Conservation (phyloP, 2,329 filamentous ascomycete genomes). For the Coniochaeta sp. region DNA sequence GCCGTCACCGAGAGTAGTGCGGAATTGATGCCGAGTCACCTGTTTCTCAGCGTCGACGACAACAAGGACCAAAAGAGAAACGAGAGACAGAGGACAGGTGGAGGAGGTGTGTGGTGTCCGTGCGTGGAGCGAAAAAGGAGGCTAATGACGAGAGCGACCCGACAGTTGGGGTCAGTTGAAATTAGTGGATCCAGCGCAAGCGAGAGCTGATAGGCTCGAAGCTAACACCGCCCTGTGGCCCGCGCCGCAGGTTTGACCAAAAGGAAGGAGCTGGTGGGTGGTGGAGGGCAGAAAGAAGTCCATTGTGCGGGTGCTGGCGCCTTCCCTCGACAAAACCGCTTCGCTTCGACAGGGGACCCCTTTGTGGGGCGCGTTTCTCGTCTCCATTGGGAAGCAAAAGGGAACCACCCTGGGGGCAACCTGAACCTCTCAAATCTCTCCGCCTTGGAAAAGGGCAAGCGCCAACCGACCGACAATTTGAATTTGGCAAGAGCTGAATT, state of each 20-base stretch:
- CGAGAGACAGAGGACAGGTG: not conserved
- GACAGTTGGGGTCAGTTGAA: not conserved
- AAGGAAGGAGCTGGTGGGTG: not conserved
- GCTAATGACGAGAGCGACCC: not conserved
- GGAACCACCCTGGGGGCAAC: not conserved
- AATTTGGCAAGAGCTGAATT: not conserved
- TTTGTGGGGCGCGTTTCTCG: not conserved
- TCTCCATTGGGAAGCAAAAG: not conserved
- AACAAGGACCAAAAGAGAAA: no score
- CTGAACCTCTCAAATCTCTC: constrained; percentile 1
- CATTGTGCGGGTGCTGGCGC: constrained; percentile 1
- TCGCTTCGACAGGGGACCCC: not conserved
- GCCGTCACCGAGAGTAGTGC: not conserved
- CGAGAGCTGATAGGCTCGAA: not conserved
- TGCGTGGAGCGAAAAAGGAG: not conserved
- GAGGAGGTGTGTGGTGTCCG: not conserved
- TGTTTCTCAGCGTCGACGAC: not conserved
- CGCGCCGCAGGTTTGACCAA: not conserved
- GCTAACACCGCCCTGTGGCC: not conserved
- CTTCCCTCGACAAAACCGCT: not conserved
- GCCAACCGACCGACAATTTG: not conserved
- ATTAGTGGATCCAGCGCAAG: not conserved
- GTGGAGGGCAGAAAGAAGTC: not conserved
- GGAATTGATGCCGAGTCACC: not conserved
- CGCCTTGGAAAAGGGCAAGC: not conserved